Evolutionary conservation across 2,329 filamentous ascomycete genomes (phyloP).

Genomic region (Ascocoryne sarcoides): DNA sequence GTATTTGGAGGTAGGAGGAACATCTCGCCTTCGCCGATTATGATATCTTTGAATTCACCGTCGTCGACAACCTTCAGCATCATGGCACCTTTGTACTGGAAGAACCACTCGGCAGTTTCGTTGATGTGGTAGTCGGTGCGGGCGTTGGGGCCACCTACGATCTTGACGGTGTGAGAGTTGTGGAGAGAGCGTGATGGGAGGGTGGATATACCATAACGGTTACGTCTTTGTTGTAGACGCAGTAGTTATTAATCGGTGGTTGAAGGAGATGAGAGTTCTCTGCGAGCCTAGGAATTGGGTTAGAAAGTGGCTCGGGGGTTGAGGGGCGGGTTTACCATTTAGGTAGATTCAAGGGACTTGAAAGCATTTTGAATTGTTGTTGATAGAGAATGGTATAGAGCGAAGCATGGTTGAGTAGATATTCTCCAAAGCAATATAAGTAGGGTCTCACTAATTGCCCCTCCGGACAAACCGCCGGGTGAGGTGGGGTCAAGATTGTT

Average conservation of each 20-base stretch:
- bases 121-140: constrained; percentile 99
- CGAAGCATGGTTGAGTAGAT: too few species aligned
- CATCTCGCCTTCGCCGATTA: constrained; percentile 88
- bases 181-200: background rate
- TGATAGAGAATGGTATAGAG: background rate
- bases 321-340: constrained; percentile 1
- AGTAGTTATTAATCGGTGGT: constrained; percentile 95
- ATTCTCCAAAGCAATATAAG: too few species aligned
- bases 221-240: constrained; percentile 78
- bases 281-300: constrained; percentile 57
- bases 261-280: constrained; percentile 77
- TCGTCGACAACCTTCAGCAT: constrained; percentile 81
- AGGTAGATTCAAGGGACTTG: constrained; percentile 1
- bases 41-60: constrained; percentile 66
- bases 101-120: constrained; percentile 94
- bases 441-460: too few species aligned
- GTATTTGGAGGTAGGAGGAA: constrained; percentile 89
- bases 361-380: constrained; percentile 2
- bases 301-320: background rate
- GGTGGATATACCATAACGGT: constrained; percentile 61
- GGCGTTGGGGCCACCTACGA: constrained; percentile 92
- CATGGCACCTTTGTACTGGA: constrained; percentile 91
- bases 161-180: constrained; percentile 37
- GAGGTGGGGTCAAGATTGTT: too few species aligned
- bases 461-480: too few species aligned